phyloP scores from a whole-genome alignment of 2,329 filamentous ascomycete species.

The Paecilomyces sp. region DNA sequence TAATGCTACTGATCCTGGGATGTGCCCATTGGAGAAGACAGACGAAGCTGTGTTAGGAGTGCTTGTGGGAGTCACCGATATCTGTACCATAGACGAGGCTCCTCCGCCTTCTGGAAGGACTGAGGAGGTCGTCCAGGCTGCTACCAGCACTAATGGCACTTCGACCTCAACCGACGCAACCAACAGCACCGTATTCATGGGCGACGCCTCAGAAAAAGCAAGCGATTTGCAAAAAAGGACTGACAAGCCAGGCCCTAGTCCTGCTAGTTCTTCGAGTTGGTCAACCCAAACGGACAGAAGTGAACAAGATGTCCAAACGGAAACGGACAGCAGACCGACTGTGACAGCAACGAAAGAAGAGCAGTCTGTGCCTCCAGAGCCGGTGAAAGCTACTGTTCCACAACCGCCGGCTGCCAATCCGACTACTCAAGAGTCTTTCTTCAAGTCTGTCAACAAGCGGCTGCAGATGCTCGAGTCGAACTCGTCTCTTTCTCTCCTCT shows the following conservation, averaged over 20 bases:
- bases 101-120: slow-evolving; percentile 2
- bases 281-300: slow-evolving; percentile 10
- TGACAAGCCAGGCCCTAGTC: slow-evolving; percentile 8
- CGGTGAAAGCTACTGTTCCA: slow-evolving; percentile 31
- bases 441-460: slow-evolving; percentile 92
- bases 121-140: slow-evolving; percentile 12
- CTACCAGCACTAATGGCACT: slow-evolving; percentile 2
- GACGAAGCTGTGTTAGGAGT: slow-evolving; percentile 9
- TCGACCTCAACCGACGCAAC: slow-evolving; percentile 1
- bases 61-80: slow-evolving; percentile 1
- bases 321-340: slow-evolving; percentile 14
- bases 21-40: slow-evolving; percentile 11
- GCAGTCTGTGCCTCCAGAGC: slow-evolving; percentile 21
- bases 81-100: slow-evolving; percentile 12
- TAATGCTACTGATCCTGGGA: slow-evolving; percentile 1
- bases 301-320: slow-evolving; percentile 15
- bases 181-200: not conserved
- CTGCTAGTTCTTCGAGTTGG: slow-evolving; percentile 11
- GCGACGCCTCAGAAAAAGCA: slow-evolving; percentile 6
- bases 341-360: slow-evolving; percentile 23
- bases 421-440: slow-evolving; percentile 94
- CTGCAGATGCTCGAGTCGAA: slow-evolving; percentile 87
- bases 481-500: slow-evolving; percentile 84
- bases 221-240: slow-evolving; percentile 13
- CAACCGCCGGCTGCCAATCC: slow-evolving; percentile 55